Evolutionary conservation across 2,329 filamentous ascomycete genomes (phyloP).

Genomic region (Cryphonectria parasitica): DNA sequence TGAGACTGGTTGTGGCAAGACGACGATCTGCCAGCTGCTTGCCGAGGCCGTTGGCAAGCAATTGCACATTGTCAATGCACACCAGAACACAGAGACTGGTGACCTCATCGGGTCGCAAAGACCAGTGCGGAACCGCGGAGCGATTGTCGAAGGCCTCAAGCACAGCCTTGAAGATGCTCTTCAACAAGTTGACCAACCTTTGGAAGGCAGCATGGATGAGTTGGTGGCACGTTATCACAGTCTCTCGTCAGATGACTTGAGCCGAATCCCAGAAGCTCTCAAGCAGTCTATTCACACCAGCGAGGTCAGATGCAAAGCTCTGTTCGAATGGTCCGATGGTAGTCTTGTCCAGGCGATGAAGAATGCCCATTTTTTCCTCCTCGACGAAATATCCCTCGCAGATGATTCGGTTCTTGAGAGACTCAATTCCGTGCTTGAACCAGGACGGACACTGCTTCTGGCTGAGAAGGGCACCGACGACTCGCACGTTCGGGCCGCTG

Average conservation of each 20-base stretch:
- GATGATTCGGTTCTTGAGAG: conserved; percentile 97
- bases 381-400: conserved; percentile 96
- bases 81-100: conserved; percentile 97
- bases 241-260: conserved; percentile 49
- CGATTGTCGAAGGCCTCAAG: conserved; percentile 68
- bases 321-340: conserved; percentile 97
- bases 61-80: conserved; percentile 91
- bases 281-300: conserved; percentile 51
- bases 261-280: conserved; percentile 52
- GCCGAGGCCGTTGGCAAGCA: conserved; percentile 78
- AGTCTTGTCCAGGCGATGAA: conserved; percentile 94
- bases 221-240: conserved; percentile 64
- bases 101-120: conserved; percentile 96
- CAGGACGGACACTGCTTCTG: conserved; percentile 80
- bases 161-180: conserved; percentile 61
- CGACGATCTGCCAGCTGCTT: conserved; percentile 90
- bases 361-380: conserved; percentile 83
- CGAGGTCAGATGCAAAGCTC: conserved; percentile 71
- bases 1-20: conserved; percentile 97
- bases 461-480: conserved; percentile 91
- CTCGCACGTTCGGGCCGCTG: conserved; percentile 73
- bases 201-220: conserved; percentile 52
- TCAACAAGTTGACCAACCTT: conserved; percentile 40
- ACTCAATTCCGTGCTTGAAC: conserved; percentile 94
- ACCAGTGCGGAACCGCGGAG: conserved; percentile 82